A percentile compares a stretch with the other conserved stretches of the same genome.
These are phyloP conservation scores for Myriangium duriaei DNA, from an alignment of 2,329 filamentous ascomycete genomes.

Conservation along the genomic window DNA sequence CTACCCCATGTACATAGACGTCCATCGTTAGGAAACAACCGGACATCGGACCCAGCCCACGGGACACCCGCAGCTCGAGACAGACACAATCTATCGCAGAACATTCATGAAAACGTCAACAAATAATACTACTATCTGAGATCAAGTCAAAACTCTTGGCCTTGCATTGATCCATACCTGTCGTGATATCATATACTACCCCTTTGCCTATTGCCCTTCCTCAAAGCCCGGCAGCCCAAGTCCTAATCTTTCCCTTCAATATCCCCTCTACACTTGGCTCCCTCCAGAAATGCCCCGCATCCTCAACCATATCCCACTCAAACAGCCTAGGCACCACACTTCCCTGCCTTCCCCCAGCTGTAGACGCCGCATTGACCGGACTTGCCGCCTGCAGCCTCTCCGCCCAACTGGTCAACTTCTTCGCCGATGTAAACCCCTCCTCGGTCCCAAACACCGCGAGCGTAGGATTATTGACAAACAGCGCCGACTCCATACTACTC, in stretches of 20 bases:
- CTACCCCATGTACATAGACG: too few relatives aligned
- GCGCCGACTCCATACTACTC: neutral
- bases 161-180: too few relatives aligned
- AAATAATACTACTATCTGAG: too few relatives aligned
- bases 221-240: constrained; percentile 15
- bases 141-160: too few relatives aligned
- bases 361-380: neutral
- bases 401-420: constrained; percentile 56
- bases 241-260: constrained; percentile 15
- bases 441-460: constrained; percentile 62
- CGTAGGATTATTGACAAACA: constrained; percentile 40
- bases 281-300: constrained; percentile 41
- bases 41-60: too few relatives aligned
- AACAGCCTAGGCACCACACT: constrained; percentile 20
- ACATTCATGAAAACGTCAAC: too few relatives aligned
- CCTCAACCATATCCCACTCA: constrained; percentile 31
- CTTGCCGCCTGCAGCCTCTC: constrained; percentile 31
- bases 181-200: too few relatives aligned
- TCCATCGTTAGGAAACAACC: too few relatives aligned
- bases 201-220: too few relatives aligned
- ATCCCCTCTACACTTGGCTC: constrained; percentile 25
- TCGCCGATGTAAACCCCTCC: constrained; percentile 59
- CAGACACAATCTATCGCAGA: too few relatives aligned
- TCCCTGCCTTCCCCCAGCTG: constrained; percentile 15
- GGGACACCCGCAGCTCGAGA: too few relatives aligned